Evolutionary conservation across 352 stramenopile species (phyloP).

Genomic region (Phytophthora tubulina): DNA sequence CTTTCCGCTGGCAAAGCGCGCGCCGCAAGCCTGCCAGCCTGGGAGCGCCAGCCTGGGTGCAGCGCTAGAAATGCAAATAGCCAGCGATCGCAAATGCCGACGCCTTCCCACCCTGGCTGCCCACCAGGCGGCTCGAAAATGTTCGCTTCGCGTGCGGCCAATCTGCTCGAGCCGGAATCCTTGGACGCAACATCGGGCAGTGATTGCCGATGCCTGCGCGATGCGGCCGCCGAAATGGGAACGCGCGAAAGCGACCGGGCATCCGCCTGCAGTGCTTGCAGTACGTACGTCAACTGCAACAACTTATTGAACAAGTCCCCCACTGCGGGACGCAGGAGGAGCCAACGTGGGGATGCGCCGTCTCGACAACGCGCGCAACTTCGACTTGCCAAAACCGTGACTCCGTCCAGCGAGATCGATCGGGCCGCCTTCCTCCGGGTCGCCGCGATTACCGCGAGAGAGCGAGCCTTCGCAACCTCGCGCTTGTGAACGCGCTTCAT

Average conservation of each 20-base stretch:
- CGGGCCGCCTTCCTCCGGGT: slow-evolving; percentile 7
- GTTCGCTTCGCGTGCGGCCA: neutral
- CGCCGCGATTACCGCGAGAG: slow-evolving; percentile 10
- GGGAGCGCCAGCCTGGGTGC: no score
- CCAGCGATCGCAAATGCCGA: slow-evolving; percentile 6
- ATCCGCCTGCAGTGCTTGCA: slow-evolving; percentile 6
- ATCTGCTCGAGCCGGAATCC: slow-evolving; percentile 12
- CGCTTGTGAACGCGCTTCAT: slow-evolving; percentile 6
- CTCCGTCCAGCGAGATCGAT: slow-evolving; percentile 35
- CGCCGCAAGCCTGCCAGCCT: neutral
- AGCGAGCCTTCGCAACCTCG: slow-evolving; percentile 17
- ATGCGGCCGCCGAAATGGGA: neutral
- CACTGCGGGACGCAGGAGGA: neutral
- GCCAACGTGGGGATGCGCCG: slow-evolving; percentile 13
- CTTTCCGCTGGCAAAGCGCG: slow-evolving; percentile 19
- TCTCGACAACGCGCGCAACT: slow-evolving; percentile 30
- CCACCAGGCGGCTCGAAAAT: slow-evolving; percentile 23
- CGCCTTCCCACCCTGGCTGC: slow-evolving; percentile 5
- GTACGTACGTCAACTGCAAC: slow-evolving; percentile 11
- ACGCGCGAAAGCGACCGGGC: slow-evolving; percentile 5
- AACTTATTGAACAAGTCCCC: neutral
- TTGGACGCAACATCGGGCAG: slow-evolving; percentile 28
- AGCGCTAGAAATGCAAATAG: neutral
- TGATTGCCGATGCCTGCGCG: slow-evolving; percentile 16
- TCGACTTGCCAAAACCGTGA: slow-evolving; percentile 23